Evolutionary conservation across 495 filamentous ascomycete genomes (phyloP).

Genomic region (Hypoxylon intermedium): DNA sequence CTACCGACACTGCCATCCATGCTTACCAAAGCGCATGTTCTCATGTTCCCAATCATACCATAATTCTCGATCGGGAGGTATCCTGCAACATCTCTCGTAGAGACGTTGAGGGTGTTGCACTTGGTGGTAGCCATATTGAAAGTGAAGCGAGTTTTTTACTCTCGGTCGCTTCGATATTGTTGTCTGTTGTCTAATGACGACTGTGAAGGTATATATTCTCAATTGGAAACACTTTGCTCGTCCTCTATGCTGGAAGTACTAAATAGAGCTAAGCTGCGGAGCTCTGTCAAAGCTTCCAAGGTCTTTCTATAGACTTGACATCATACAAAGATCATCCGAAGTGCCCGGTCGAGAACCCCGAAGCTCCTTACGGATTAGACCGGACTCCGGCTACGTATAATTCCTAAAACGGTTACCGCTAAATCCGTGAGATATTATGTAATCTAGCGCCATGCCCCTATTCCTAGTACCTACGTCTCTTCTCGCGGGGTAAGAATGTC

Average conservation of each 20-base stretch:
- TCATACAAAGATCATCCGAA: constrained; percentile 22
- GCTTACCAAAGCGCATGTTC: constrained; percentile 74
- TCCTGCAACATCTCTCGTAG: constrained; percentile 41
- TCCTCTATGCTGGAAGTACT: no score
- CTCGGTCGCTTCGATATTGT: no score
- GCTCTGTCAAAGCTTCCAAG: constrained; percentile 14
- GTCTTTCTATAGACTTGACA: constrained; percentile 26
- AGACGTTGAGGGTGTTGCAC: constrained; percentile 39
- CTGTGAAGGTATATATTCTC: not conserved
- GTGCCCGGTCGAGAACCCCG: not conserved
- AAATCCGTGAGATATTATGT: not conserved
- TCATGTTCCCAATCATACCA: constrained; percentile 79
- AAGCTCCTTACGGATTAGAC: not conserved
- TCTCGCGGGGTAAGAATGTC: no score
- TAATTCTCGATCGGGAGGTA: constrained; percentile 77
- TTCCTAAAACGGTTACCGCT: constrained; percentile 12
- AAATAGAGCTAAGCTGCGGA: no score
- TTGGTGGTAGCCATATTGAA: constrained; percentile 30
- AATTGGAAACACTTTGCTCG: not conserved
- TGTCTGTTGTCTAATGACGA: constrained; percentile 3
- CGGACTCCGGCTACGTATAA: not conserved
- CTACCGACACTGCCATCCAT: constrained; percentile 67
- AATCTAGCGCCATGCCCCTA: not conserved
- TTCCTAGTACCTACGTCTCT: no score
- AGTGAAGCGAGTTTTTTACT: no score